A percentile compares a stretch with the other conserved stretches of the same genome.
phyloP scores from a whole-genome alignment of 2,329 filamentous ascomycete genomes.

The Aspergillus ochraceoroseus region DNA sequence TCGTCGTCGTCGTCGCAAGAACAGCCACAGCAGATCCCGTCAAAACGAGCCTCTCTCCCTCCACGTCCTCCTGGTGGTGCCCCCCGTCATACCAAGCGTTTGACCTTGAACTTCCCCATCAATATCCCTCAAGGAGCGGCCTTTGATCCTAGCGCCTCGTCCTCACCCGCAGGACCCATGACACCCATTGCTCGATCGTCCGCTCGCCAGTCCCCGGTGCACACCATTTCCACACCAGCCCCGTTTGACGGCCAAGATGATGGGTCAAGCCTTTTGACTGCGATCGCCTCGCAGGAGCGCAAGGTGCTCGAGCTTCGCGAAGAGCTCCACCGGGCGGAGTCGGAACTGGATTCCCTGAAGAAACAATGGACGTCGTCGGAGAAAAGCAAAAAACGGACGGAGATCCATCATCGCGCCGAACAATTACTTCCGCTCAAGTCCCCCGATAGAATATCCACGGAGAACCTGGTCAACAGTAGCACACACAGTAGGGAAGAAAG shows the following conservation, averaged over 20 bases:
- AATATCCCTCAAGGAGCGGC: constrained; percentile 30
- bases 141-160: constrained; percentile 25
- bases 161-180: constrained; percentile 33
- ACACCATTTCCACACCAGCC: constrained; percentile 25
- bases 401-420: constrained; percentile 57
- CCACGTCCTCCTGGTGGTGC: constrained; percentile 31
- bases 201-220: constrained; percentile 29
- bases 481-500: constrained; percentile 28
- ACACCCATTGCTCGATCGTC: constrained; percentile 34
- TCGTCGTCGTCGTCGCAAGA: background rate
- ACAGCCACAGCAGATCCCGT: constrained; percentile 19
- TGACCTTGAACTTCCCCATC: constrained; percentile 48
- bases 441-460: constrained; percentile 18
- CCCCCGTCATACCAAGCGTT: constrained; percentile 43
- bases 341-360: constrained; percentile 70
- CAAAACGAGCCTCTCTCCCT: constrained; percentile 33
- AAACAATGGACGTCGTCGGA: constrained; percentile 77
- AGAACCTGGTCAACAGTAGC: background rate
- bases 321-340: constrained; percentile 78
- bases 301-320: constrained; percentile 86
- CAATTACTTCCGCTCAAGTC: constrained; percentile 54
- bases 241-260: constrained; percentile 43
- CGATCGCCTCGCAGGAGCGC: constrained; percentile 86
- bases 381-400: constrained; percentile 66
- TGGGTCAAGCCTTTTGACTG: constrained; percentile 69